A percentile compares a stretch with the other conserved stretches of the same genome.
phyloP scores from a whole-genome alignment of 352 stramenopile species.

The Phytophthora capsici region DNA sequence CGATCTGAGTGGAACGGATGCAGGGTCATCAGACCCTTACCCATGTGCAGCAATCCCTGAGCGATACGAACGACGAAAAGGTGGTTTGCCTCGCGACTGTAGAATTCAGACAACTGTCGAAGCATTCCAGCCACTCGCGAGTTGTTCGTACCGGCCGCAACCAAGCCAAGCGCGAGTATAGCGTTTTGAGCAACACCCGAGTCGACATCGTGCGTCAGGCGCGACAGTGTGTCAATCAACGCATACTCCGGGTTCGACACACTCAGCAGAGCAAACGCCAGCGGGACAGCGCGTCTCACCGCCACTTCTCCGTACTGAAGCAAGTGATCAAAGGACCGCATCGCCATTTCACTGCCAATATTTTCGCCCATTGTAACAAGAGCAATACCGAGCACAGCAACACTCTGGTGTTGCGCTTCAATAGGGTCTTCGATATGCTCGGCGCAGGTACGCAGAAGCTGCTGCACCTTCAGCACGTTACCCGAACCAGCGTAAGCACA shows the following conservation, averaged over 20 bases:
- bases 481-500: slow-evolving; percentile 98
- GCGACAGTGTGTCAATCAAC: slow-evolving; percentile 96
- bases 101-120: slow-evolving; percentile 97
- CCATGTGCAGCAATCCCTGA: slow-evolving; percentile 99
- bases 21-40: slow-evolving; percentile 98
- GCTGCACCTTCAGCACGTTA: slow-evolving; percentile 99
- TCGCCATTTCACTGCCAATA: slow-evolving; percentile 97
- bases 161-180: slow-evolving; percentile 96
- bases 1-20: slow-evolving; percentile 98
- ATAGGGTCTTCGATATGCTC: slow-evolving; percentile 94
- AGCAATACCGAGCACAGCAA: slow-evolving; percentile 97
- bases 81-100: slow-evolving; percentile 96
- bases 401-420: slow-evolving; percentile 90
- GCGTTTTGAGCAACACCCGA: slow-evolving; percentile 96
- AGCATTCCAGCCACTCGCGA: slow-evolving; percentile 98
- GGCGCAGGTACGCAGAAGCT: slow-evolving; percentile 97
- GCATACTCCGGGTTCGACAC: slow-evolving; percentile 98
- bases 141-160: slow-evolving; percentile 99
- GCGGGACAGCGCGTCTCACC: slow-evolving; percentile 96
- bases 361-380: slow-evolving; percentile 99
- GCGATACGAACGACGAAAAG: slow-evolving; percentile 99
- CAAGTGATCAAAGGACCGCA: slow-evolving; percentile 99
- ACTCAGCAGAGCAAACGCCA: slow-evolving; percentile 96
- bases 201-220: slow-evolving; percentile 98
- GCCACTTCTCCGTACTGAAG: slow-evolving; percentile 99